These are phyloP conservation scores for Euphorbia lathyris DNA, from an alignment of 345 rosid species.

Conservation along the genomic window DNA sequence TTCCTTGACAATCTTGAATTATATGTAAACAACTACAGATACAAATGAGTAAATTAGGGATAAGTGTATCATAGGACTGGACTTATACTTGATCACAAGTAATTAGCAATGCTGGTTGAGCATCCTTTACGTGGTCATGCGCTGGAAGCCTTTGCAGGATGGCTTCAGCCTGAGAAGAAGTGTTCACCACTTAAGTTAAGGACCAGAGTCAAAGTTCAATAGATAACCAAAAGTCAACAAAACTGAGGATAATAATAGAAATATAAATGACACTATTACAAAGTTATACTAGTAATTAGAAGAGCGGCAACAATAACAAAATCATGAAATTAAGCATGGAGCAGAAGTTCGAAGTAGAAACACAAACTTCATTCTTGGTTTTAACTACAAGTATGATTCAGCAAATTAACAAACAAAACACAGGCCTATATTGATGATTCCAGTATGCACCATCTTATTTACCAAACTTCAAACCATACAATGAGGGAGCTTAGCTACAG, in stretches of 20 bases:
- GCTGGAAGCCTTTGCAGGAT: conserved; percentile 51
- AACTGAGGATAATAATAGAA: neutral
- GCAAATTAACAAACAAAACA: neutral
- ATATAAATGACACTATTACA: neutral
- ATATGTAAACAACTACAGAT: conserved; percentile 4
- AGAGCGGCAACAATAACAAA: neutral
- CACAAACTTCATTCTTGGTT: neutral
- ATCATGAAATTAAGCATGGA: neutral
- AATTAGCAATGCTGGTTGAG: conserved; percentile 55
- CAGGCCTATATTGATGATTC: neutral
- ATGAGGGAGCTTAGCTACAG: neutral
- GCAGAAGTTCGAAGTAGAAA: neutral
- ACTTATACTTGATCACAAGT: conserved; percentile 80
- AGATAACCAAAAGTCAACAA: conserved; percentile 10
- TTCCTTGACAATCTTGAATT: conserved; percentile 3
- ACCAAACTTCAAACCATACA: neutral
- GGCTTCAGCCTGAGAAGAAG: conserved; percentile 76
- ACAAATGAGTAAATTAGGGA: neutral
- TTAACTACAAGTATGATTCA: neutral
- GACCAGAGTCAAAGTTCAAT: conserved; percentile 11
- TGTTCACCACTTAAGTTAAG: conserved; percentile 32
- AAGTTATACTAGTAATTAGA: neutral
- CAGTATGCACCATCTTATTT: neutral
- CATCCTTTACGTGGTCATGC: conserved; percentile 45
- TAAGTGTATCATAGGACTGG: conserved; percentile 15